phyloP scores from a whole-genome alignment of 2,329 filamentous ascomycete genomes.

The Cordyceps sp. region DNA sequence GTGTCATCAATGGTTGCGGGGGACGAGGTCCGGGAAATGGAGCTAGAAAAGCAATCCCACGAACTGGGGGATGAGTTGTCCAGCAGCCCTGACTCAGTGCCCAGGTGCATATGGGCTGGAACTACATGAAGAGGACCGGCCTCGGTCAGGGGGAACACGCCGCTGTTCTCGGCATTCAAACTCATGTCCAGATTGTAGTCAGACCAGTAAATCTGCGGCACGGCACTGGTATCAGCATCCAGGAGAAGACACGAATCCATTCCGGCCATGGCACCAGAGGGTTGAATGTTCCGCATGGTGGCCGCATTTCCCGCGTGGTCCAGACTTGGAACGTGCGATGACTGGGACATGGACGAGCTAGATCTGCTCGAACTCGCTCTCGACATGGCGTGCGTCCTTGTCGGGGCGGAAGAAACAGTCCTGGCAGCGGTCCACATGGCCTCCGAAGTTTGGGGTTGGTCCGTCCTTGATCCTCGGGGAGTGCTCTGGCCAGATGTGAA shows the following conservation, averaged over 20 bases:
- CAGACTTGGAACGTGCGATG: conserved; percentile 32
- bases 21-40: conserved; percentile 33
- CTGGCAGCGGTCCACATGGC: conserved; percentile 29
- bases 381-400: conserved; percentile 21
- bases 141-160: conserved; percentile 25
- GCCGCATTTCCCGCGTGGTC: conserved; percentile 34
- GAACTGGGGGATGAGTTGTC: conserved; percentile 33
- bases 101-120: conserved; percentile 37
- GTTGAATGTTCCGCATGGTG: conserved; percentile 23
- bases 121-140: conserved; percentile 34
- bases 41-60: conserved; percentile 35
- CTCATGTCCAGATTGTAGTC: conserved; percentile 27
- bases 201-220: conserved; percentile 33
- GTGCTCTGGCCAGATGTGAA: conserved; percentile 38
- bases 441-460: conserved; percentile 28
- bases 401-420: conserved; percentile 13
- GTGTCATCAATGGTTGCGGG: conserved; percentile 31
- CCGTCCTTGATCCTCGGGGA: conserved; percentile 29
- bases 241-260: conserved; percentile 34
- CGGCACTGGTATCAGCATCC: conserved; percentile 28
- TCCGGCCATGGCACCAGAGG: conserved; percentile 23
- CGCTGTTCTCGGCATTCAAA: conserved; percentile 23
- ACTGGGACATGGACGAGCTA: conserved; percentile 30
- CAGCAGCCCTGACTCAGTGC: conserved; percentile 30
- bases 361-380: conserved; percentile 21